A percentile compares a stretch with the other conserved stretches of the same genome.
Evolutionary conservation across 495 filamentous ascomycete species (phyloP).

Genomic region (Hapsidospora chrysogenum): DNA sequence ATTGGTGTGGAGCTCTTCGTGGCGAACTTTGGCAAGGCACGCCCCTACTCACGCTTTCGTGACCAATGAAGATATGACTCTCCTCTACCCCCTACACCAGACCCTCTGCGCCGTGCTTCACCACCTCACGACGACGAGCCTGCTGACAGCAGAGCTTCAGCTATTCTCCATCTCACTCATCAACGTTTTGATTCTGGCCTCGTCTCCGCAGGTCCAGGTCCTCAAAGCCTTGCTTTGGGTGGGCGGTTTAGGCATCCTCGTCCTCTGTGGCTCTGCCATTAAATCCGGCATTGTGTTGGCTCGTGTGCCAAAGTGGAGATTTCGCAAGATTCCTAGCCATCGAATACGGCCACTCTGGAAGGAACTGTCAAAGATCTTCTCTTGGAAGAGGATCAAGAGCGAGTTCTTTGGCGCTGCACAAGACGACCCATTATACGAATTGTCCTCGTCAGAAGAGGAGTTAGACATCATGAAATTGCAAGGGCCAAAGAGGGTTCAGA

Average conservation of each 20-base stretch:
- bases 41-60: slow-evolving; percentile 12
- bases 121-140: slow-evolving; percentile 71
- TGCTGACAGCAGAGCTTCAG: slow-evolving; percentile 74
- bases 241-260: slow-evolving; percentile 61
- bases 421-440: slow-evolving; percentile 5
- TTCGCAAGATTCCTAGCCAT: slow-evolving; percentile 33
- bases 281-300: slow-evolving; percentile 75
- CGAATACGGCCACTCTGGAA: slow-evolving; percentile 9
- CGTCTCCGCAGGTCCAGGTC: slow-evolving; percentile 72
- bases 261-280: slow-evolving; percentile 59
- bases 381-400: slow-evolving; percentile 14
- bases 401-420: slow-evolving; percentile 5
- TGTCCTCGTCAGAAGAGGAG: slow-evolving; percentile 9
- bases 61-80: slow-evolving; percentile 41
- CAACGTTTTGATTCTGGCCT: slow-evolving; percentile 61
- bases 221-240: slow-evolving; percentile 74
- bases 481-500: background rate
- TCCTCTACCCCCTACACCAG: slow-evolving; percentile 78
- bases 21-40: background rate
- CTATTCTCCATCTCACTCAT: slow-evolving; percentile 69
- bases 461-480: slow-evolving; percentile 1
- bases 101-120: slow-evolving; percentile 56
- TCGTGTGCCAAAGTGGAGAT: slow-evolving; percentile 80
- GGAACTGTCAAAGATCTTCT: slow-evolving; percentile 12
- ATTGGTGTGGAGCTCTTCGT: slow-evolving; percentile 16